These are phyloP conservation scores for Vigna nakashimae DNA, from an alignment of 306 rosid genomes.

Conservation along the genomic window DNA sequence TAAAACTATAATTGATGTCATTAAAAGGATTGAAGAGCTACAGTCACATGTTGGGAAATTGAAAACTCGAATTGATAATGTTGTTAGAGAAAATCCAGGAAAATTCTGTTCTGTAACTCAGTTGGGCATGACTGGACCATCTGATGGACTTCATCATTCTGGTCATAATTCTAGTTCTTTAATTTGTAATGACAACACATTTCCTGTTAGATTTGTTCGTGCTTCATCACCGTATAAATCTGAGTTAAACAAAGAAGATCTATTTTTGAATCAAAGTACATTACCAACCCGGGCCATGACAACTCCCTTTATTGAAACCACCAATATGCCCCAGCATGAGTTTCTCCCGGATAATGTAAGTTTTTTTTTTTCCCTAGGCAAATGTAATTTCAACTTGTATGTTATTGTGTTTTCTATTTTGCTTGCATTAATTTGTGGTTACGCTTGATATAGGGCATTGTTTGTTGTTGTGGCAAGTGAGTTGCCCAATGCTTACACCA, in stretches of 20 bases:
- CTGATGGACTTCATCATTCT: slow-evolving; percentile 45
- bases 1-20: slow-evolving; percentile 53
- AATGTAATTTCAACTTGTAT: slow-evolving; percentile 21
- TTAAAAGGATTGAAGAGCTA: slow-evolving; percentile 60
- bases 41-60: slow-evolving; percentile 62
- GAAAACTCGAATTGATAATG: slow-evolving; percentile 68
- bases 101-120: slow-evolving; percentile 57
- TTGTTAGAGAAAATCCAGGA: slow-evolving; percentile 63
- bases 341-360: slow-evolving; percentile 58
- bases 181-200: slow-evolving; percentile 45
- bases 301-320: slow-evolving; percentile 50
- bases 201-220: slow-evolving; percentile 44
- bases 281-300: slow-evolving; percentile 46
- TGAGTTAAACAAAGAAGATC: slow-evolving; percentile 47
- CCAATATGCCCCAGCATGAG: slow-evolving; percentile 46
- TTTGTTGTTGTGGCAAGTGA: neutral
- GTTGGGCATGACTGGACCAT: slow-evolving; percentile 47
- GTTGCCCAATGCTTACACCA: slow-evolving; percentile 25
- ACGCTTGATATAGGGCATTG: slow-evolving; percentile 21
- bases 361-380: slow-evolving; percentile 14
- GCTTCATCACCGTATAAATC: slow-evolving; percentile 52
- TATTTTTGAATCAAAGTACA: slow-evolving; percentile 50
- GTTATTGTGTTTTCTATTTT: neutral
- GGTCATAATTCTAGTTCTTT: slow-evolving; percentile 54
- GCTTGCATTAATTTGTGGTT: slow-evolving; percentile 19